Evolutionary conservation across 139 green algal species (phyloP), one percentile per base, ranked within the genome.

Genomic region (Chlamydomonas incerta): DNA sequence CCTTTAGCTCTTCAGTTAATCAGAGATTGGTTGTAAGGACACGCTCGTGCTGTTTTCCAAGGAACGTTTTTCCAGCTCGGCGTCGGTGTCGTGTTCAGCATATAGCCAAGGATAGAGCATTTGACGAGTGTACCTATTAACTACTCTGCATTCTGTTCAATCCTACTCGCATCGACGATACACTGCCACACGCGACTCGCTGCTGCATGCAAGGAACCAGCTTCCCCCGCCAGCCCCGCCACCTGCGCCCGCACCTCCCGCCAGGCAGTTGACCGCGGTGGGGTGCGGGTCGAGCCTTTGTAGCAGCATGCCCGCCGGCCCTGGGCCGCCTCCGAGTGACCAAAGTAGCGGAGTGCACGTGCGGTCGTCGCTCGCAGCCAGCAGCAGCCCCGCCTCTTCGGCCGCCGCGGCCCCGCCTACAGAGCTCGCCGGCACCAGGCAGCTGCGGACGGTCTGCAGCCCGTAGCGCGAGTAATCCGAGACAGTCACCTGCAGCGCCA

Each of bases 221-320:
- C 29, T 37, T 1, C 14, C 62, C 13, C 31, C 31, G 4, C 3
- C 17, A 10, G 31, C 66, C 24, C 74, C 74, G 6, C 11, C 23
- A 46, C 23, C 74, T 34, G 17, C 13, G 6, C 68, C 74, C 58
- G 35, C 34, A 35, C 35, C 34, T 24, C 62, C 76, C 41, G 46
- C 76, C 62, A 73, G 31, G 62, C 76, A 83, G 50, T 28, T 24
- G 14, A 62, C 60, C 26, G 60, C 26, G 9, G 63, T 20, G 28
- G 76, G 76, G 41, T 83, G 76, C 18, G 37, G 62, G 4, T 72
- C 76, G 37, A 83, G 41, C 28, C 37, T 10, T 24, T 83, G 76
- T 14, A 46, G 15, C 5, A 58, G 34, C 34, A 1, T 33, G 28
- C 34, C 74, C 23, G 33, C 74, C 21, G 31, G 23, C 20, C 74